Base-by-base conservation (phyloP, 108 stramenopile species). In the Cylindrotheca closterium region DNA sequence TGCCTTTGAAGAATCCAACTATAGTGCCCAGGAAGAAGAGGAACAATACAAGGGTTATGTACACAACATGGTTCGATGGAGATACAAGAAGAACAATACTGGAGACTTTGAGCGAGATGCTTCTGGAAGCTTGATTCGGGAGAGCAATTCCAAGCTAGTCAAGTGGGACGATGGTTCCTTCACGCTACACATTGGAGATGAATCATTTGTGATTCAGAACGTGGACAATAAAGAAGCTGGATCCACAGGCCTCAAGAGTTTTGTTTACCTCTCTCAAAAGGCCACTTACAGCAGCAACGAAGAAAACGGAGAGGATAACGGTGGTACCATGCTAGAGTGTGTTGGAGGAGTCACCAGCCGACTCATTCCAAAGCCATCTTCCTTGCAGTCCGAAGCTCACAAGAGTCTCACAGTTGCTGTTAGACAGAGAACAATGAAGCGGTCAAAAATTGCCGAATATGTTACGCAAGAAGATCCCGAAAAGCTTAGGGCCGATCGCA, bases 81-180 rank as follows among this genome's bases (percentile, higher is more conserved):
- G 92, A 51, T 93, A 90, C 65, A 77, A 79, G 31, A 45, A 65
- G 29, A 68, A 80, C 51, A 28, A 62, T 25, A 58, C 64, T 37
- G 81, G 76, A 1, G 47, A 68, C 25, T 25, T 79, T 0, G 31
- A 61, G 17, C 79, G 87, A 7, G 81, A 81, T 32, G 48, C 60
- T 8, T 51, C 46, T 25, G 75, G 75, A 23, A 51, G 59, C 12
- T 58, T 83, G 5, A 4, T 74, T 2, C 63, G 88, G 5, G 89
- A 91, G 62, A 77, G 74, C 58, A 94, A 94, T 70, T 74, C 88
- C 10, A 75, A 88, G 29, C 65, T 96, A 12, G 92, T 96, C 26
- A 77, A 89, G 47, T 96, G 96, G 96, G 80, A 78, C 47, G 92
- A 96, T 76, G 96, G 96, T 21, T 81, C 82, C 19, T 88, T 64